Conservation (phyloP, 163 green algal genomes). For the Scenedesmus sp. region DNA sequence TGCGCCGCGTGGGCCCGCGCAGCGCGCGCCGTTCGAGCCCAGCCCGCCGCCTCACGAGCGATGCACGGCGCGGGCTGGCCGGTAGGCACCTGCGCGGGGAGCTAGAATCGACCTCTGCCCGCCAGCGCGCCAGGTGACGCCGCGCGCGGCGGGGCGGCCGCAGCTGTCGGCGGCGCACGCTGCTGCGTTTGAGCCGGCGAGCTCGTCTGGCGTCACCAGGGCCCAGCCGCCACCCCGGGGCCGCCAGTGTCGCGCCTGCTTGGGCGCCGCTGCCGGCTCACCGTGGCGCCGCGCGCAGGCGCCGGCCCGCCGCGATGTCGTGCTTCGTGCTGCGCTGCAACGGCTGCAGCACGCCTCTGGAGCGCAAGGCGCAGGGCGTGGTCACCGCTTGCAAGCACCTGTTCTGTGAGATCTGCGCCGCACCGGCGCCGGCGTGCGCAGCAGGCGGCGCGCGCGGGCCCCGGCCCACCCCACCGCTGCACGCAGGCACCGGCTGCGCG, state of each 20-base stretch:
- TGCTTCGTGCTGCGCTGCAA: constrained; percentile 26
- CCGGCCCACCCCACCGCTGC: not conserved
- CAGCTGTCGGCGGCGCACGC: not conserved
- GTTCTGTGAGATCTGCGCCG: constrained; percentile 5
- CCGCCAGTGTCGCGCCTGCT: too few species aligned
- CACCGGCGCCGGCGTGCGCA: too few species aligned
- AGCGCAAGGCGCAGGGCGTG: constrained; percentile 7
- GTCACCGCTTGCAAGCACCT: constrained; percentile 27
- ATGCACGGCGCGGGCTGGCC: too few species aligned
- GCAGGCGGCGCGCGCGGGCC: not conserved
- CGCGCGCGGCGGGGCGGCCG: not conserved
- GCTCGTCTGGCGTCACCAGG: too few species aligned
- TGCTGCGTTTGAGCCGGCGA: too few species aligned
- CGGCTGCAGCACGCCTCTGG: not conserved
- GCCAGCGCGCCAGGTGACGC: not conserved
- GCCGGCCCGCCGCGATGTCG: not conserved
- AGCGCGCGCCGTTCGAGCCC: too few species aligned
- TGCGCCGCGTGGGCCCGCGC: too few species aligned
- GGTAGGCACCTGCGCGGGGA: not conserved
- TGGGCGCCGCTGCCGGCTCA: too few species aligned
- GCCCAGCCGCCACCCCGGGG: too few species aligned
- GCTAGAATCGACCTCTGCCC: not conserved
- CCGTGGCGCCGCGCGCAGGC: too few species aligned
- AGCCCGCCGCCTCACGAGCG: too few species aligned
- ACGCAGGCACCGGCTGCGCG: constrained; percentile 9